Percentiles rank a stretch among this genome's conserved stretches.
Evolutionary conservation across 169 alveolate genomes (phyloP).

Genomic region (Cryptosporidium xiaoi): DNA sequence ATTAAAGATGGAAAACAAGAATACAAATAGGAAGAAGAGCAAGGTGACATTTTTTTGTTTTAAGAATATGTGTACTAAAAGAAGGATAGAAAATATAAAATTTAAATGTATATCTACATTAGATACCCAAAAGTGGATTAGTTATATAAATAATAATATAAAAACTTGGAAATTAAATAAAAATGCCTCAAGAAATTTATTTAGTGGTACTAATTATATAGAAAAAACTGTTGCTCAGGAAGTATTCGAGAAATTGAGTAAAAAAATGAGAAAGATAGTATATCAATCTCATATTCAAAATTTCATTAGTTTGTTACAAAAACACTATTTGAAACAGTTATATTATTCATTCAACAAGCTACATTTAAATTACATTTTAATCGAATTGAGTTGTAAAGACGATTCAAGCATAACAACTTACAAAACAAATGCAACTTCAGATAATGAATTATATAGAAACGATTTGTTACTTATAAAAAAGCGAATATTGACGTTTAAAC

Average conservation of each 20-base stretch:
- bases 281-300: slow-evolving; percentile 4
- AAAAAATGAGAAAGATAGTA: slow-evolving; percentile 15
- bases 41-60: not conserved
- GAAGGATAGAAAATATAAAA: slow-evolving; percentile 13
- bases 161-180: slow-evolving; percentile 58
- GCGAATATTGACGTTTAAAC: slow-evolving; percentile 32
- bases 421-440: not conserved
- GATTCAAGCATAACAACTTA: not conserved
- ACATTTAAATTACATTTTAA: not conserved
- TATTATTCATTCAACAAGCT: slow-evolving; percentile 24
- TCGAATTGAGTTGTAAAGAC: not conserved
- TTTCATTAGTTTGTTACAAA: not conserved
- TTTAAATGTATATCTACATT: slow-evolving; percentile 60
- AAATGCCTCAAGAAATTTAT: slow-evolving; percentile 25
- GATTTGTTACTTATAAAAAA: slow-evolving; percentile 38
- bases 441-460: slow-evolving; percentile 9
- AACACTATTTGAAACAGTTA: slow-evolving; percentile 1
- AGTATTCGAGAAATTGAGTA: slow-evolving; percentile 33
- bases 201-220: slow-evolving; percentile 33
- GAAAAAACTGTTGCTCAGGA: slow-evolving; percentile 65
- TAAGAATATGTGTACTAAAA: not conserved
- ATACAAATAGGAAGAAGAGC: not conserved
- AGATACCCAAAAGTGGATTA: slow-evolving; percentile 61
- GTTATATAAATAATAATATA: slow-evolving; percentile 34
- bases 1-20: not conserved